These are phyloP conservation scores for Pestalotiopsis fici DNA, from an alignment of 2,329 filamentous ascomycete genomes.

Conservation along the genomic window DNA sequence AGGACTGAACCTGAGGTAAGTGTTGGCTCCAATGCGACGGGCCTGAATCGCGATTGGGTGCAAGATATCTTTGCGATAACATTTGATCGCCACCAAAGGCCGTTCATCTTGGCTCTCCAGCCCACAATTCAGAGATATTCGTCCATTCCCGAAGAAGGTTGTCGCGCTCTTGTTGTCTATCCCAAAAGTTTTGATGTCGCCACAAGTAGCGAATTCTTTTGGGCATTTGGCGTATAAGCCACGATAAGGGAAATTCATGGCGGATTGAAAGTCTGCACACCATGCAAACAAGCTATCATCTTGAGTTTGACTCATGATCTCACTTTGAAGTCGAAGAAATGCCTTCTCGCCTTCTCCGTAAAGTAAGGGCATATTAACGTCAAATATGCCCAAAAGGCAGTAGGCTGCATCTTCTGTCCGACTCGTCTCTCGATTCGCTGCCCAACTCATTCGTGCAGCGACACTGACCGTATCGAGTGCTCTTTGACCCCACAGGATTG, in stretches of 20 bases:
- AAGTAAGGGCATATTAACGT: constrained; percentile 30
- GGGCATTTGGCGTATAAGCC: neutral
- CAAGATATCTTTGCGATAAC: too few species aligned
- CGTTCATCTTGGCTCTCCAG: too few species aligned
- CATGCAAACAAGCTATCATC: neutral
- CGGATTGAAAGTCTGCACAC: neutral
- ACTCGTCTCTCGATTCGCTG: constrained; percentile 23
- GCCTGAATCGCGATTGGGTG: too few species aligned
- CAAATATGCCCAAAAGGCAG: constrained; percentile 32
- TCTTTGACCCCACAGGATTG: neutral
- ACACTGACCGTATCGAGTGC: neutral
- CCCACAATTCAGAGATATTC: too few species aligned
- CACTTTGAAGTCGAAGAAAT: constrained; percentile 28
- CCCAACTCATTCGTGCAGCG: constrained; percentile 21
- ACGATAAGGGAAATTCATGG: neutral
- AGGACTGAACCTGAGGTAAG: too few species aligned
- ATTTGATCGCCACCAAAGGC: too few species aligned
- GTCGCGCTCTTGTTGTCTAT: too few species aligned
- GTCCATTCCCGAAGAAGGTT: too few species aligned
- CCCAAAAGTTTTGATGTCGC: too few species aligned
- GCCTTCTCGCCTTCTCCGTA: constrained; percentile 31
- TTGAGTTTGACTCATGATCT: constrained; percentile 21
- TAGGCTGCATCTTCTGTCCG: constrained; percentile 30
- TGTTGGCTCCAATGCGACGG: too few species aligned
- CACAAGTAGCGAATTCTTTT: neutral